These are phyloP conservation scores for Trichophyton rubrum DNA, from an alignment of 2,329 filamentous ascomycete genomes.

Conservation along the genomic window DNA sequence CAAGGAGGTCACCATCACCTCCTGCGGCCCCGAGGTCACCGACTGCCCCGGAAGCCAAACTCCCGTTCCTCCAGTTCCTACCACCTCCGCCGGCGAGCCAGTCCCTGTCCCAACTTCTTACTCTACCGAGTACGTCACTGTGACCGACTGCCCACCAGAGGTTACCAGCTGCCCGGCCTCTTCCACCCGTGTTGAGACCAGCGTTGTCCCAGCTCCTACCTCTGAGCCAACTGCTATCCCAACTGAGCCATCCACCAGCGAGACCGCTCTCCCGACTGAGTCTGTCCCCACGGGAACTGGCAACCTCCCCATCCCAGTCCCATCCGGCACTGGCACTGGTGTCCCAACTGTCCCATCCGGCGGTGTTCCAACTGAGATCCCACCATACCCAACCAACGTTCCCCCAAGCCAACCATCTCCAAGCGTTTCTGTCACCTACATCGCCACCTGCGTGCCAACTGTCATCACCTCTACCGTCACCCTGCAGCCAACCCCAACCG, in stretches of 20 bases:
- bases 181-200: constrained; percentile 7
- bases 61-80: constrained; percentile 11
- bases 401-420: background rate
- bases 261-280: constrained; percentile 5
- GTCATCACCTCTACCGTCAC: constrained; percentile 13
- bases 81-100: constrained; percentile 10
- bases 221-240: background rate
- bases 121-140: constrained; percentile 46
- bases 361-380: background rate
- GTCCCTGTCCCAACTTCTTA: constrained; percentile 33
- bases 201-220: constrained; percentile 7
- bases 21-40: constrained; percentile 47
- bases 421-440: constrained; percentile 34
- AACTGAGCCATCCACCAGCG: background rate
- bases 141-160: constrained; percentile 49
- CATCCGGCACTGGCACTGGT: constrained; percentile 14
- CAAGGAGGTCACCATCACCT: constrained; percentile 50
- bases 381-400: constrained; percentile 6
- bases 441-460: constrained; percentile 35
- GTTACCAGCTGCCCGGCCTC: constrained; percentile 25
- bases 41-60: constrained; percentile 39
- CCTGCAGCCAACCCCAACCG: constrained; percentile 12
- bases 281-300: constrained; percentile 7
- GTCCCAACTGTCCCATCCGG: constrained; percentile 25
- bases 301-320: background rate